Percentiles rank a stretch among this genome's conserved stretches.
phyloP scores from a whole-genome alignment of 352 stramenopile species.

The Pilasporangium apinafurcum region DNA sequence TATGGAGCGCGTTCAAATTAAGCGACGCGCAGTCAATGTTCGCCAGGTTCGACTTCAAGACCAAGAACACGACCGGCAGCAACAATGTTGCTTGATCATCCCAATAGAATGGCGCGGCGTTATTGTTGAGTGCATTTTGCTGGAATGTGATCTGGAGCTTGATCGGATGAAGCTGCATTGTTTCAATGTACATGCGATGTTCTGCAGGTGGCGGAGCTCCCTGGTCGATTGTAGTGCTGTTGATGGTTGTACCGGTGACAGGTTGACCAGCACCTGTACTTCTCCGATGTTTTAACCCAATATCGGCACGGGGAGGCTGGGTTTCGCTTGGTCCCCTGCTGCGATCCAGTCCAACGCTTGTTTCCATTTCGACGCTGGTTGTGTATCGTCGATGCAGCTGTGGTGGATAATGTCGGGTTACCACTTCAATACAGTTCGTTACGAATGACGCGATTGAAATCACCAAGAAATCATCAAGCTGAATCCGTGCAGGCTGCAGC shows the following conservation, averaged over 20 bases:
- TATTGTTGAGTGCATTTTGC: conserved; percentile 44
- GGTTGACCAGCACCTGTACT: too few species aligned
- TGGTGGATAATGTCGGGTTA: conserved; percentile 27
- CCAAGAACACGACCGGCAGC: conserved; percentile 45
- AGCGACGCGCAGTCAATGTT: conserved; percentile 78
- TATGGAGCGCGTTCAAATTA: conserved; percentile 77
- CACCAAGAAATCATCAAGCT: conserved; percentile 60
- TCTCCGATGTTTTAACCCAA: too few species aligned
- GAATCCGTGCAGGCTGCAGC: conserved; percentile 58
- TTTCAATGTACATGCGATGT: conserved; percentile 81
- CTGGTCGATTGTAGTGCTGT: too few species aligned
- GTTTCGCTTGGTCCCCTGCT: too few species aligned
- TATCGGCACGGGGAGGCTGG: too few species aligned
- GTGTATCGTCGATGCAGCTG: background rate
- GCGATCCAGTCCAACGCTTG: background rate
- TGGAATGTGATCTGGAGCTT: conserved; percentile 76
- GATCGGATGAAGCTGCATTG: conserved; percentile 72
- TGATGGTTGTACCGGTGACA: too few species aligned
- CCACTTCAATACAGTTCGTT: conserved; percentile 33
- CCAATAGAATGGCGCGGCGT: conserved; percentile 25
- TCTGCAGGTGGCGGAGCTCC: conserved; percentile 36
- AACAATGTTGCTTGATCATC: conserved; percentile 35
- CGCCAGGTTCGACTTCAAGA: conserved; percentile 56
- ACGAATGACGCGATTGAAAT: conserved; percentile 34
- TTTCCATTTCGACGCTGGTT: background rate